phyloP scores from a whole-genome alignment of 768 basidiomycete species.

The Auricularia cornea region DNA sequence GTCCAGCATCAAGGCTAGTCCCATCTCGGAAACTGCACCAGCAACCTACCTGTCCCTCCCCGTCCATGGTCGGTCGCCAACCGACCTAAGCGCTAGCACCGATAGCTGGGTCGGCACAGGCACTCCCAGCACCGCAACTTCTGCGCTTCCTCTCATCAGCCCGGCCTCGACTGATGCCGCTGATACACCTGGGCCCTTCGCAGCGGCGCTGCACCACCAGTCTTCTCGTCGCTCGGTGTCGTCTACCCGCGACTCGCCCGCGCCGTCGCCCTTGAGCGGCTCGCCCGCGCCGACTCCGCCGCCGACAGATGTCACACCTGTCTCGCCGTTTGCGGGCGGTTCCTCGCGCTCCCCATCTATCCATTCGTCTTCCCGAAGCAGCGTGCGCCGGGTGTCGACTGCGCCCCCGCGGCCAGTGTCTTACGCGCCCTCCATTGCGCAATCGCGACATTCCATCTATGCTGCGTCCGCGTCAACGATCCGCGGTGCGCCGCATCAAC shows the following conservation, averaged over 20 bases:
- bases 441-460: neutral
- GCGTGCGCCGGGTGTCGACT: neutral
- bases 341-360: neutral
- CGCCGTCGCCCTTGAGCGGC: neutral
- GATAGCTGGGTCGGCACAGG: neutral
- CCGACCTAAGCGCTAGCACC: neutral
- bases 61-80: neutral
- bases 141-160: neutral
- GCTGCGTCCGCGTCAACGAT: slow-evolving; percentile 13
- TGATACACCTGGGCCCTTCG: neutral
- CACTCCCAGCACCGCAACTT: neutral
- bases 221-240: neutral
- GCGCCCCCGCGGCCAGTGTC: neutral
- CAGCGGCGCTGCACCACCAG: neutral
- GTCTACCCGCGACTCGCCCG: neutral
- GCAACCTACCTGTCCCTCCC: neutral
- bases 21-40: neutral
- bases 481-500: slow-evolving; percentile 54
- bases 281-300: neutral
- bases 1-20: neutral
- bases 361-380: neutral
- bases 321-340: neutral
- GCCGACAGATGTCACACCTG: neutral
- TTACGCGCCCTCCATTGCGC: neutral
- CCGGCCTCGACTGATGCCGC: neutral